Percentiles rank a stretch among this genome's conserved stretches.
These are phyloP conservation scores for Sugiyamaella sp. DNA, from an alignment of 1,139 yeast species.

Conservation along the genomic window DNA sequence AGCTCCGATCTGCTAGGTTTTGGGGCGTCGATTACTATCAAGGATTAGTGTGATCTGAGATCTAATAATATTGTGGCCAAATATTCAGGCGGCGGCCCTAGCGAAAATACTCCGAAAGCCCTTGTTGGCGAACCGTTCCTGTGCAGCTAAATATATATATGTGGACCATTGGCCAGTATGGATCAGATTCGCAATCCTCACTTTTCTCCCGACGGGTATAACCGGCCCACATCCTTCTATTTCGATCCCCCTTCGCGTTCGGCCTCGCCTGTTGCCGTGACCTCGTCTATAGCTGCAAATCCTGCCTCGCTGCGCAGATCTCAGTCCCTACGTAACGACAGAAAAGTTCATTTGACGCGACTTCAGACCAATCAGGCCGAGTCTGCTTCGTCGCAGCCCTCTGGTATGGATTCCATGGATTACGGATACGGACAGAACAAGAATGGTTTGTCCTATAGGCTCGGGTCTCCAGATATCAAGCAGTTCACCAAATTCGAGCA, in stretches of 20 bases:
- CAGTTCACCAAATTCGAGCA: not conserved
- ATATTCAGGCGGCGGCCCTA: constrained; percentile 2
- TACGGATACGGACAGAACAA: not conserved
- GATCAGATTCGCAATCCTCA: not conserved
- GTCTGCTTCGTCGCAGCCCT: not conserved
- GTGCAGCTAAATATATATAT: constrained; percentile 4
- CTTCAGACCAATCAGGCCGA: not conserved
- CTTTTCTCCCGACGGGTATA: not conserved
- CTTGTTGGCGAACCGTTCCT: not conserved
- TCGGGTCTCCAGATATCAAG: not conserved
- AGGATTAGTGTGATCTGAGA: constrained; percentile 4
- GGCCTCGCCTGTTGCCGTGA: not conserved
- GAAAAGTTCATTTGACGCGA: not conserved
- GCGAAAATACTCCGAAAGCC: not conserved
- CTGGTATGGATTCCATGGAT: not conserved
- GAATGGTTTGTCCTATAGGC: not conserved
- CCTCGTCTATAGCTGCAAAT: constrained; percentile 7
- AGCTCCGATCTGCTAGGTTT: too few relatives aligned
- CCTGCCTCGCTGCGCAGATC: constrained; percentile 17
- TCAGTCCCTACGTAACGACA: constrained; percentile 10
- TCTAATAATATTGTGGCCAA: not conserved
- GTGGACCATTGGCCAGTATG: constrained; percentile 1
- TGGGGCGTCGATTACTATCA: constrained; percentile 1
- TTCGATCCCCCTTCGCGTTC: constrained; percentile 1
- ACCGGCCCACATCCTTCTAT: constrained; percentile 8